Percentiles rank a stretch among this genome's conserved stretches.
Evolutionary conservation across 1,139 yeast genomes (phyloP).

Genomic region (Suhomyces kunorum): DNA sequence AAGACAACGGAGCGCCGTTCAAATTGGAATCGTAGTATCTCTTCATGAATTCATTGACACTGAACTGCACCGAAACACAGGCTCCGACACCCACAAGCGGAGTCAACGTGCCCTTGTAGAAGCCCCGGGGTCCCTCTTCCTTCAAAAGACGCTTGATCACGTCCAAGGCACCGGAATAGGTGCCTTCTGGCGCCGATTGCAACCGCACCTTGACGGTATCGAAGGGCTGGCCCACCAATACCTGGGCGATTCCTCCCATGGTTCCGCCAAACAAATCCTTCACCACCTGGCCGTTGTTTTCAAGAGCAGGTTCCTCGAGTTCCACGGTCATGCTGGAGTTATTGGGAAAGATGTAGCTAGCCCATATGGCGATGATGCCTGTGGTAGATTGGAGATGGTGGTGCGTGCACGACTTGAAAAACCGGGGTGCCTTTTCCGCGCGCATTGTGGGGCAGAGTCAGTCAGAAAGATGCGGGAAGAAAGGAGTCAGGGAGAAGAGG

Average conservation of each 20-base stretch:
- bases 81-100: conserved; percentile 95
- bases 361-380: neutral
- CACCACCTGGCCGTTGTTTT: conserved; percentile 54
- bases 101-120: conserved; percentile 81
- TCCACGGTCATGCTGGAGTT: conserved; percentile 38
- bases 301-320: conserved; percentile 49
- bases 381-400: neutral
- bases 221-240: conserved; percentile 93
- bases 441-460: neutral
- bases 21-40: conserved; percentile 55
- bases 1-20: conserved; percentile 43
- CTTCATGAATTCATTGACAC: conserved; percentile 93
- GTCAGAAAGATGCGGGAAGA: neutral
- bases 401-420: neutral
- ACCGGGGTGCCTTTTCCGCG: neutral
- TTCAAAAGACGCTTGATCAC: conserved; percentile 68
- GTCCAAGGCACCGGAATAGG: conserved; percentile 71
- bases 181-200: conserved; percentile 81
- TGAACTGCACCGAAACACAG: conserved; percentile 76
- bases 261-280: conserved; percentile 91
- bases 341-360: no score
- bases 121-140: conserved; percentile 78
- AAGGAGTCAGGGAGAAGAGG: no score
- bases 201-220: conserved; percentile 91
- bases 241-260: conserved; percentile 92